phyloP scores from a whole-genome alignment of 2,329 filamentous ascomycete species.

The Talaromyces sp. region DNA sequence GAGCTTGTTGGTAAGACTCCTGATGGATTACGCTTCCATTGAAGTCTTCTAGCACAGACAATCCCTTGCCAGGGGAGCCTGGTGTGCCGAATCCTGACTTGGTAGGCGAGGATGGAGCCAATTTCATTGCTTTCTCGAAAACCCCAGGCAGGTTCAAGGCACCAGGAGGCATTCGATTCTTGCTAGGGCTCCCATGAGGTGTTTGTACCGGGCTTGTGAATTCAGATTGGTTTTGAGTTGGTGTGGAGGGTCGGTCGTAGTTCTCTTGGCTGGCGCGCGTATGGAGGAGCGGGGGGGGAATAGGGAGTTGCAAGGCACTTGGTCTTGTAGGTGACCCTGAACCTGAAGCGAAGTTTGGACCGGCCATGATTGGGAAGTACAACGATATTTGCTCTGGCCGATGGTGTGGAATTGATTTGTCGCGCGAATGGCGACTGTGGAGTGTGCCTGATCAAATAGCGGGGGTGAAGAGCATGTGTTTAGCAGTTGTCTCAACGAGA shows the following conservation, averaged over 20 bases:
- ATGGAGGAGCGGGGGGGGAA: slow-evolving; percentile 47
- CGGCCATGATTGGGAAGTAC: slow-evolving; percentile 26
- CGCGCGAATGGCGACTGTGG: slow-evolving; percentile 12
- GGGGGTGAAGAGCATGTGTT: slow-evolving; percentile 7
- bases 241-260: slow-evolving; percentile 47
- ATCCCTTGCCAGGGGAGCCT: slow-evolving; percentile 37
- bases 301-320: slow-evolving; percentile 35
- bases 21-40: slow-evolving; percentile 42
- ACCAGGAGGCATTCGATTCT: slow-evolving; percentile 46
- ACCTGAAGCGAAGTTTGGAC: slow-evolving; percentile 32
- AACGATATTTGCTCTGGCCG: slow-evolving; percentile 21
- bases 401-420: neutral
- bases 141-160: slow-evolving; percentile 48
- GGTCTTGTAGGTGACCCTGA: slow-evolving; percentile 32
- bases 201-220: slow-evolving; percentile 50
- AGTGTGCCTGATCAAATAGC: neutral
- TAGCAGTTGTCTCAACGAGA: neutral
- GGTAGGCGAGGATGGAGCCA: slow-evolving; percentile 44
- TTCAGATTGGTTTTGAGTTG: slow-evolving; percentile 39
- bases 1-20: slow-evolving; percentile 23
- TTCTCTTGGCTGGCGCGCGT: slow-evolving; percentile 48
- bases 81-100: slow-evolving; percentile 40
- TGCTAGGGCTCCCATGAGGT: slow-evolving; percentile 51
- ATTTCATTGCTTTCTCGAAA: slow-evolving; percentile 50
- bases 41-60: slow-evolving; percentile 37